phyloP scores from a whole-genome alignment of 306 rosid genomes.

The Acacia melanoxylon region DNA sequence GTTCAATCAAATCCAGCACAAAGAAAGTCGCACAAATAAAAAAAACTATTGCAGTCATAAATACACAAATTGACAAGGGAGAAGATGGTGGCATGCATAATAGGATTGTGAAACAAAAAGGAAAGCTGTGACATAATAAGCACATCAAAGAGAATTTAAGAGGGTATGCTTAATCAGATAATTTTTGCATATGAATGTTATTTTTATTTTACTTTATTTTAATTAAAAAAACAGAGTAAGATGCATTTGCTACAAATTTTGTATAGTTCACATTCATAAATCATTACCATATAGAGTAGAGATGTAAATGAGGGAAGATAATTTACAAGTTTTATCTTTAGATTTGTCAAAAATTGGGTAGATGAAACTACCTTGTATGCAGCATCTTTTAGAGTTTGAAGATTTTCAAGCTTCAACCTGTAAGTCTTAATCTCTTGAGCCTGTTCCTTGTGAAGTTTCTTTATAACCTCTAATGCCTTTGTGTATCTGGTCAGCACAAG shows the following conservation, averaged over 20 bases:
- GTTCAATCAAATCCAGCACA: not conserved
- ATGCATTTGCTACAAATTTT: conserved; percentile 1
- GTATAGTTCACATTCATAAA: conserved; percentile 2
- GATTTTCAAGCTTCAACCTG: conserved; percentile 86
- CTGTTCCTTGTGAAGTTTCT: conserved; percentile 91
- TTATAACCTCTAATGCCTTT: conserved; percentile 91
- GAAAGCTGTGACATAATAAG: not conserved
- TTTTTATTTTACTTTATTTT: not conserved
- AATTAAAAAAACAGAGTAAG: conserved; percentile 16
- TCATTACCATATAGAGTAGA: conserved; percentile 13
- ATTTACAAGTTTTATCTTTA: not conserved
- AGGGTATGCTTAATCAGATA: not conserved
- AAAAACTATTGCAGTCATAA: not conserved
- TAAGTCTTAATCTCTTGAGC: conserved; percentile 86
- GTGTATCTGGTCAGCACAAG: conserved; percentile 63
- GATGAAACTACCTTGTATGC: conserved; percentile 71
- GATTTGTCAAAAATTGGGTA: not conserved
- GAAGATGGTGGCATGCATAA: not conserved
- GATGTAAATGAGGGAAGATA: not conserved
- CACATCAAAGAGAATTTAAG: not conserved
- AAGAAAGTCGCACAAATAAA: not conserved
- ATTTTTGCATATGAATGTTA: not conserved
- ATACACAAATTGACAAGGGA: not conserved
- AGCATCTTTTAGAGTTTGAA: conserved; percentile 84
- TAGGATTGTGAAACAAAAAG: not conserved